Conservation (phyloP, 805 yeast species). For the Kodamaea kaohsiungensis region DNA sequence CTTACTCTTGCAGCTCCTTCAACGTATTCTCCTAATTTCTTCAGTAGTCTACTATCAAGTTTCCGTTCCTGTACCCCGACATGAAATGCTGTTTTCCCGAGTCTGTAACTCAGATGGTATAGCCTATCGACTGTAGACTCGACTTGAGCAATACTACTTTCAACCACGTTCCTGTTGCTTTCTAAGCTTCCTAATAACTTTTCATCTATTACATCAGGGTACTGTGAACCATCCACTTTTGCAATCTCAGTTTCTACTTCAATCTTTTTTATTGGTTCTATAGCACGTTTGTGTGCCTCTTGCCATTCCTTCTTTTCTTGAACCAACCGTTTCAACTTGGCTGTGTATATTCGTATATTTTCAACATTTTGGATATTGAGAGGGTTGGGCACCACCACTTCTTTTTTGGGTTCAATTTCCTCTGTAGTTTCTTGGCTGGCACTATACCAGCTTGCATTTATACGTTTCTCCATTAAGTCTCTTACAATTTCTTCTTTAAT, state of each 20-base stretch:
- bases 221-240: slow-evolving; percentile 14
- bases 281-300: slow-evolving; percentile 22
- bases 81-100: slow-evolving; percentile 26
- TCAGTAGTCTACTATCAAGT: slow-evolving; percentile 21
- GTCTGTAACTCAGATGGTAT: slow-evolving; percentile 30
- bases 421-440: slow-evolving; percentile 23
- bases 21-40: slow-evolving; percentile 20
- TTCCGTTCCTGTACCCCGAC: slow-evolving; percentile 20
- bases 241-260: slow-evolving; percentile 9
- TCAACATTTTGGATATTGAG: slow-evolving; percentile 53
- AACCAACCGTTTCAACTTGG: slow-evolving; percentile 44
- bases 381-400: slow-evolving; percentile 55
- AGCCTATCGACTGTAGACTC: slow-evolving; percentile 40
- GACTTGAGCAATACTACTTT: slow-evolving; percentile 18
- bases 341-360: slow-evolving; percentile 47
- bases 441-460: slow-evolving; percentile 71
- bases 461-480: slow-evolving; percentile 58
- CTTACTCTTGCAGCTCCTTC: background rate
- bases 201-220: slow-evolving; percentile 18
- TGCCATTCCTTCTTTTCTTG: slow-evolving; percentile 53
- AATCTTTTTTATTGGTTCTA: slow-evolving; percentile 15
- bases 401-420: slow-evolving; percentile 22
- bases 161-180: slow-evolving; percentile 12
- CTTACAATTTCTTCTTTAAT: slow-evolving; percentile 63
- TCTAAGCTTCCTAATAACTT: slow-evolving; percentile 15